Percentiles rank a stretch among this genome's conserved stretches.
These are phyloP conservation scores for Rubia tinctorum DNA, from an alignment of 305 asterid genomes.

Conservation along the genomic window DNA sequence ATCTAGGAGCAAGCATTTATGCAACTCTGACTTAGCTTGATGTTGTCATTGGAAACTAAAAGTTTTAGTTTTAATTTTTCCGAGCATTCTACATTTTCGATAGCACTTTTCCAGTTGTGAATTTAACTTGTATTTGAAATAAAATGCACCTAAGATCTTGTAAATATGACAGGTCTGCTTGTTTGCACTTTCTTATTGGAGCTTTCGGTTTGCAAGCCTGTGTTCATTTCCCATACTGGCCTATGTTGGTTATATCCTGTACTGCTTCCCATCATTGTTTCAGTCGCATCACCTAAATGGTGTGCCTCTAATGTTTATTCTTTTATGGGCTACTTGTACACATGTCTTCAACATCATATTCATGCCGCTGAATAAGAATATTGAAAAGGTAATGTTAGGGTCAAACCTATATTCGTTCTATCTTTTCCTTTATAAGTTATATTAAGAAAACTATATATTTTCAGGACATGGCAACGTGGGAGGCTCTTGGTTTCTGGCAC, in stretches of 20 bases:
- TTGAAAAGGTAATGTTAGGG: slow-evolving; percentile 69
- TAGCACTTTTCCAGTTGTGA: slow-evolving; percentile 18
- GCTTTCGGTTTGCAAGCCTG: slow-evolving; percentile 96
- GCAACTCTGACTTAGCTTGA: slow-evolving; percentile 21
- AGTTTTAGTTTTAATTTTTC: not conserved
- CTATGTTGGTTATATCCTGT: slow-evolving; percentile 83
- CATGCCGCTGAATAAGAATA: slow-evolving; percentile 75
- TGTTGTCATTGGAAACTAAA: not conserved
- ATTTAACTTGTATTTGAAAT: slow-evolving; percentile 25
- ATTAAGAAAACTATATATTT: not conserved
- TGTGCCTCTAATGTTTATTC: slow-evolving; percentile 92
- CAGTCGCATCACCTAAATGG: slow-evolving; percentile 90
- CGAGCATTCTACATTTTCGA: not conserved
- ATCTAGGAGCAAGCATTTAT: not conserved
- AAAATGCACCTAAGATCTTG: not conserved
- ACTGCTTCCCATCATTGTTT: slow-evolving; percentile 85
- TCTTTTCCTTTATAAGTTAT: not conserved
- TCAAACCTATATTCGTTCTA: slow-evolving; percentile 10
- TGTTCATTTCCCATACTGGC: slow-evolving; percentile 94
- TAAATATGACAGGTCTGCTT: slow-evolving; percentile 61
- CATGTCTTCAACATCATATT: slow-evolving; percentile 88
- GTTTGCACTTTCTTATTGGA: slow-evolving; percentile 92
- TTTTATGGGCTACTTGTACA: slow-evolving; percentile 96
- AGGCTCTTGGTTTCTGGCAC: slow-evolving; percentile 98
- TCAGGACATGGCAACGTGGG: slow-evolving; percentile 98